phyloP scores from a whole-genome alignment of 495 filamentous ascomycete genomes.

The Alectoria sarmentosa region DNA sequence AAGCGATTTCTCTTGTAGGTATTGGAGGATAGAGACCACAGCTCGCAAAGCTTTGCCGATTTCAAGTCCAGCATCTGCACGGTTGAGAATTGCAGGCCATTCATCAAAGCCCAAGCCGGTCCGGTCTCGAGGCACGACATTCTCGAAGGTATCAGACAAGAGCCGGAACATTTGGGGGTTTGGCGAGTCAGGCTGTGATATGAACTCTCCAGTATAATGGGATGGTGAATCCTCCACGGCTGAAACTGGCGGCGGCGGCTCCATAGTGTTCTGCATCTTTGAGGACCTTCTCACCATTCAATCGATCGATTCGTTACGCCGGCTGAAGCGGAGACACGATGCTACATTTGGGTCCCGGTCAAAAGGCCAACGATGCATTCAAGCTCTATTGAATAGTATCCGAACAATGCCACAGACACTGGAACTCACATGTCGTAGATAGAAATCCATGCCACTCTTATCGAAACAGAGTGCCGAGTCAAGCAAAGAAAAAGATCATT shows the following conservation, averaged over 20 bases:
- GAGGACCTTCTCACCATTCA: too few species aligned
- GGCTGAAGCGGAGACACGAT: too few species aligned
- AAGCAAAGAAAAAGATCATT: too few species aligned
- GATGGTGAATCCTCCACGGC: background rate
- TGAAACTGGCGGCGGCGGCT: background rate
- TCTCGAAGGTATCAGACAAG: constrained; percentile 1
- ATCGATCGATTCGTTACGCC: too few species aligned
- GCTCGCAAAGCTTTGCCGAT: constrained; percentile 3
- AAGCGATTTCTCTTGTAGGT: background rate
- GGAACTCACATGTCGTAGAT: too few species aligned
- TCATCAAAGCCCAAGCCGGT: background rate
- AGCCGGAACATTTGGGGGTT: background rate
- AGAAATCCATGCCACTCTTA: too few species aligned
- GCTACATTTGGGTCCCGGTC: too few species aligned
- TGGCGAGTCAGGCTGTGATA: background rate
- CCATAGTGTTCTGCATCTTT: background rate
- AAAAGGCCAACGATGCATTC: too few species aligned
- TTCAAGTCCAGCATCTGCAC: background rate
- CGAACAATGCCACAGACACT: too few species aligned
- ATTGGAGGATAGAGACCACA: constrained; percentile 7
- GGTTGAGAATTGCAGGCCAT: background rate
- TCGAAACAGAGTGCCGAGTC: too few species aligned
- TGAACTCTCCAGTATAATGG: background rate
- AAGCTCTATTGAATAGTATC: too few species aligned
- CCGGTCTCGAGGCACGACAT: background rate